Evolutionary conservation across 305 asterid species (phyloP).

Genomic region (Ajuga reptans): DNA sequence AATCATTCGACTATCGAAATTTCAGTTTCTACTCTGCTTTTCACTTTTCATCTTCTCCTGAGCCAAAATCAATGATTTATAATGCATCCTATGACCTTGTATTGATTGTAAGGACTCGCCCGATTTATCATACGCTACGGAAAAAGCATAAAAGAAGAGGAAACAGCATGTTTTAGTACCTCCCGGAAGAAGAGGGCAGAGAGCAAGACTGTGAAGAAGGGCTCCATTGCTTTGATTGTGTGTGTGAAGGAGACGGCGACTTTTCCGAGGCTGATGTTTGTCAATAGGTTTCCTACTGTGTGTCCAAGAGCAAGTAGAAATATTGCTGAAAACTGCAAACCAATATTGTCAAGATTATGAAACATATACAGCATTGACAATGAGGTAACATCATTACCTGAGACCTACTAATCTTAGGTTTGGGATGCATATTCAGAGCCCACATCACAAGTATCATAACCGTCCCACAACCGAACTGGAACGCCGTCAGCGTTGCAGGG

Average conservation of each 20-base stretch:
- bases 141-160: background rate
- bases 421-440: slow-evolving; percentile 64
- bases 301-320: slow-evolving; percentile 62
- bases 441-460: slow-evolving; percentile 53
- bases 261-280: slow-evolving; percentile 78
- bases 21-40: background rate
- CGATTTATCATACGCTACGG: background rate
- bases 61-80: background rate
- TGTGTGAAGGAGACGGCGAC: slow-evolving; percentile 95
- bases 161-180: slow-evolving; percentile 34
- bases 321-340: slow-evolving; percentile 45
- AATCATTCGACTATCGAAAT: background rate
- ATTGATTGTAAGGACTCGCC: background rate
- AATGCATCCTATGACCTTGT: background rate
- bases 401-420: slow-evolving; percentile 53
- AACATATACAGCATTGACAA: background rate
- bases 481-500: slow-evolving; percentile 75
- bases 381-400: slow-evolving; percentile 35
- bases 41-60: background rate
- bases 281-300: slow-evolving; percentile 71
- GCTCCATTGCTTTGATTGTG: slow-evolving; percentile 94
- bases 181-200: slow-evolving; percentile 53
- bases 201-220: slow-evolving; percentile 81
- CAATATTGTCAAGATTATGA: background rate
- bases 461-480: slow-evolving; percentile 79